Conservation (phyloP, 306 rosid genomes). For the Vachellia collinsii region DNA sequence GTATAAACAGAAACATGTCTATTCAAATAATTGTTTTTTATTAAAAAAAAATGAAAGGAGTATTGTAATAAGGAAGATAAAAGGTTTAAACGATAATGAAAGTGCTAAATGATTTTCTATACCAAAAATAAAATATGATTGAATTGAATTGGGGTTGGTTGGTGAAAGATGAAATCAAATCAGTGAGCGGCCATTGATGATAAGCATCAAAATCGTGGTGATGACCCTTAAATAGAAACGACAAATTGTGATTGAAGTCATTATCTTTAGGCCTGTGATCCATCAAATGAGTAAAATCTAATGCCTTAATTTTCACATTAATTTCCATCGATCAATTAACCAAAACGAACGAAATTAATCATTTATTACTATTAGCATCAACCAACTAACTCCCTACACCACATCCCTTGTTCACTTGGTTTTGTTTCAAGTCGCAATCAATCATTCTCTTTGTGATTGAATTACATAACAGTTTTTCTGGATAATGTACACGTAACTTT, state of each 20-base stretch:
- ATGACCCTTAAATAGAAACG: neutral
- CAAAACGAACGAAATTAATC: neutral
- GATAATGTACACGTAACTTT: neutral
- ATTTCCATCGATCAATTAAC: neutral
- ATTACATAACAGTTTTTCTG: neutral
- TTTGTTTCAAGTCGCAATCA: slow-evolving; percentile 6
- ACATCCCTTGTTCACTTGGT: slow-evolving; percentile 9
- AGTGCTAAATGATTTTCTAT: neutral
- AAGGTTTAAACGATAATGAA: neutral
- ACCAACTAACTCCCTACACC: slow-evolving; percentile 9
- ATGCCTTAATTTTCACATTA: neutral
- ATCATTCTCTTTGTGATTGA: neutral
- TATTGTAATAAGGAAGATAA: too few relatives aligned
- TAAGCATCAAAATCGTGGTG: neutral
- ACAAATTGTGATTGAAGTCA: neutral
- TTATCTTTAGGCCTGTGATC: neutral
- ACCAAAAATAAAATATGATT: neutral
- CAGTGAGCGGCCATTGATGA: neutral
- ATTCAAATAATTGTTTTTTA: too few relatives aligned
- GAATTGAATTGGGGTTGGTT: neutral
- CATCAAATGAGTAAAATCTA: too few relatives aligned
- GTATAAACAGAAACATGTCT: too few relatives aligned
- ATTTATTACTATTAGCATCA: neutral
- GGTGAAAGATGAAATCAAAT: neutral
- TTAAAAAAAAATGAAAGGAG: too few relatives aligned